Conservation (phyloP, 2,329 filamentous ascomycete genomes). For the Phialemonium atrogriseum region DNA sequence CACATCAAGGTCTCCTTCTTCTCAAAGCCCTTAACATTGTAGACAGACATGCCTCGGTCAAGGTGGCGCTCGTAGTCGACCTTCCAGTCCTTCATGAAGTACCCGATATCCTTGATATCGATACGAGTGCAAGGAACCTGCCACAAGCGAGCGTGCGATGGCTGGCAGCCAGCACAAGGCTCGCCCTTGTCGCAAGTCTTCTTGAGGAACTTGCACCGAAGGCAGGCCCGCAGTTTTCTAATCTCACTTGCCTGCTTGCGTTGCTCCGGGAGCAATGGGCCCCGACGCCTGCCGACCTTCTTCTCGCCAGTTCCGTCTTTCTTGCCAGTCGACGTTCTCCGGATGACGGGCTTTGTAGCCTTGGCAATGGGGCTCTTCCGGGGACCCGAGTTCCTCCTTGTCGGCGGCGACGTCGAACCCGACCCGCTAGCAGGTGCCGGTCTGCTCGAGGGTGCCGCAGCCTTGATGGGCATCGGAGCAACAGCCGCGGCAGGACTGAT, state of each 20-base stretch:
- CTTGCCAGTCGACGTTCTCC: constrained; percentile 68
- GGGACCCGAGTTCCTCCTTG: constrained; percentile 60
- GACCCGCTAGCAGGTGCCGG: constrained; percentile 52
- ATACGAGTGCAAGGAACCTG: constrained; percentile 96
- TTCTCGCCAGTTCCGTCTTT: constrained; percentile 76
- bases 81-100: constrained; percentile 99
- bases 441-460: constrained; percentile 48
- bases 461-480: constrained; percentile 62
- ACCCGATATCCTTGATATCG: constrained; percentile 96
- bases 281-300: constrained; percentile 83
- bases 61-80: constrained; percentile 92
- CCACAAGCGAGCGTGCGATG: constrained; percentile 91
- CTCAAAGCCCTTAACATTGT: constrained; percentile 83
- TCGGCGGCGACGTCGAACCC: constrained; percentile 52
- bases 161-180: constrained; percentile 90
- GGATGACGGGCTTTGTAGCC: constrained; percentile 74
- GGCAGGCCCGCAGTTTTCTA: constrained; percentile 83
- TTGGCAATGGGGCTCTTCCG: constrained; percentile 76
- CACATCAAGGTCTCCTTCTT: constrained; percentile 66
- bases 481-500: constrained; percentile 63
- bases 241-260: constrained; percentile 96
- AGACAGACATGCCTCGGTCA: constrained; percentile 78
- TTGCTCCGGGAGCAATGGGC: constrained; percentile 85
- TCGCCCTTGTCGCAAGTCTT: constrained; percentile 98
- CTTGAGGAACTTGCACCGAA: constrained; percentile 97